Base-by-base conservation (phyloP, 2,329 filamentous ascomycete genomes). In the Didymosphaeria variabile region DNA sequence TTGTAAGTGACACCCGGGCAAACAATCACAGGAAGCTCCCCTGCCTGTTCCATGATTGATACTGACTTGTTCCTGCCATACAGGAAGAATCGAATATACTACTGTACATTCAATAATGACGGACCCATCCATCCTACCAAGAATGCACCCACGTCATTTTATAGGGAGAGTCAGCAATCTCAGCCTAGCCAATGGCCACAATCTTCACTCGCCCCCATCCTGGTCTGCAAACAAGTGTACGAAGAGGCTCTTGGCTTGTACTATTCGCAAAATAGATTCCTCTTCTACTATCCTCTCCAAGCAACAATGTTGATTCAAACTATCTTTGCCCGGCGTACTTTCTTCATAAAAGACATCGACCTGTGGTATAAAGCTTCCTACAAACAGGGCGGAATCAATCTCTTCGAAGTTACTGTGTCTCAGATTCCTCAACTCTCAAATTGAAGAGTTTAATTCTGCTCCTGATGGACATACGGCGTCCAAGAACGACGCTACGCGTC, bases 211-310 rank as follows among this genome's bases (percentile, higher is more conserved):
- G 61, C 60, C 13, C 58, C 75, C 2, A 53, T 74, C 2, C 56
- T 57, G 7, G 67, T 65, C 21, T 67, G 63, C 60, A 68, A 66
- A 44, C 69, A 73, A 58, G 65, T 73, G 31, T 59, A 67, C 51
- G 40, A 66, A 10, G 72, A 75, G 56, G 67, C 71, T 0, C 34
- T 60, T 5, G 65, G 65, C 10, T 61, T 73, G 13, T 73, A 66
- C 61, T 75, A 74, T 57, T 44, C 59, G 21, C 23, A 38, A 19
- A 75, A 69, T 34, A 26, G 59, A 1, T 68, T 74, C 52, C 49
- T 67, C 8, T 76, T 76, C 66, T 69, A 71, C 56, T 71, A 67
- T 36, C 64, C 67, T 2, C 46, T 60, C 5, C 71, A 73, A 49
- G 23, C 72, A 2, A 55, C 59, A 8, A 59, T 59, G 10, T 75